Evolutionary conservation across 768 basidiomycete genomes (phyloP), one percentile per base, ranked within the genome.

Genomic region (Tephrocybe sp.): DNA sequence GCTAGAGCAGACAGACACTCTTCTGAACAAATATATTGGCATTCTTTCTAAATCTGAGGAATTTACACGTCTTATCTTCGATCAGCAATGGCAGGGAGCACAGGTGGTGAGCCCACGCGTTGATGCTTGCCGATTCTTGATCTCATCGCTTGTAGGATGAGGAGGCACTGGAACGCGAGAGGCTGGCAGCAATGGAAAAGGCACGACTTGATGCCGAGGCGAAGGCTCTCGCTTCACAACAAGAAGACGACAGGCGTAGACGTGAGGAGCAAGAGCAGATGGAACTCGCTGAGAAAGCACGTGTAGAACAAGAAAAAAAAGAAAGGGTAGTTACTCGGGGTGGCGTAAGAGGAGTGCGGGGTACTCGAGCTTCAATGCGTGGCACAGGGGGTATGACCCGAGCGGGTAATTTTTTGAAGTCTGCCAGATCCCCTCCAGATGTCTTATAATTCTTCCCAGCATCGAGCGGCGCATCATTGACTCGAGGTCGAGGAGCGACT

Each of bases 71-170:
- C 65, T 91, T 49, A 80, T 91, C 15, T 82, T 90, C 52, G 88
- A 91, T 61, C 84, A 88, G 52, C 69, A 78, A 50, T 91, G 86
- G 86, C 69, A 78, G 46, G 89, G 89, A 2, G 86, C 82, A 31
- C 84, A 86, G 53, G 79, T 73, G 37, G 89, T 88, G 60, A 69
- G 81, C 70, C 10, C 38, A 6, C 3, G n/a, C 6, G 24, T 33
- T 34, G 23, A 42, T 48, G 18, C 25, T 12, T 13, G 4, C 15
- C 12, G 12, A 33, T 7, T 42, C 25, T 25, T 39, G 30, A 27
- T 49, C 16, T 40, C 22, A 47, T 9, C n/a, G n/a, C n/a, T 45
- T 40, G 6, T 44, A 90, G 88, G 88, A 91, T 42, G 83, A 85
- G 51, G 75, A 72, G 31, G 52, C 61, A 4, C 49, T 88, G 4